Conservation (phyloP, 73 alveolate genomes). For the Urostyla sp. region DNA sequence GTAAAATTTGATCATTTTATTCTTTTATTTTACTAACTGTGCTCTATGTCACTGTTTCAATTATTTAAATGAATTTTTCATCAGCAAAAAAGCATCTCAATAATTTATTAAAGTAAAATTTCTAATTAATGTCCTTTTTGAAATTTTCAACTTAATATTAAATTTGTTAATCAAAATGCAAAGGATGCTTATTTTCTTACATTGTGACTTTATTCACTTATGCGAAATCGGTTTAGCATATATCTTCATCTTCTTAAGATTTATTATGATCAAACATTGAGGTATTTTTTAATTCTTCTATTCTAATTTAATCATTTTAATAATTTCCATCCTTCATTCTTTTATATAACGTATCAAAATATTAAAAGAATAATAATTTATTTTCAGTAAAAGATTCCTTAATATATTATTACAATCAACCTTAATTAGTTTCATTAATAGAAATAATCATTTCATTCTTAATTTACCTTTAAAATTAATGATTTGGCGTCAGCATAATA, state of each 20-base stretch:
- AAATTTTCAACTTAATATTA: neutral
- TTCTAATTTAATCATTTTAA: neutral
- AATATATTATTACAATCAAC: neutral
- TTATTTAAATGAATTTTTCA: neutral
- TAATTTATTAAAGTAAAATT: neutral
- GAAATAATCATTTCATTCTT: too few relatives aligned
- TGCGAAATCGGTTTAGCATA: neutral
- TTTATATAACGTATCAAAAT: conserved; percentile 6
- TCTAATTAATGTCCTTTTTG: neutral
- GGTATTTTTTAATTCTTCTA: neutral
- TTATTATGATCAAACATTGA: neutral
- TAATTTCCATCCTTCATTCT: conserved; percentile 15
- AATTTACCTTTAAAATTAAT: too few relatives aligned
- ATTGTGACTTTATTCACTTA: neutral
- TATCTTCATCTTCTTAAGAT: neutral
- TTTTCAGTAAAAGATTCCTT: neutral
- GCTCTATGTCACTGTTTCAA: neutral
- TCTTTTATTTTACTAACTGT: neutral
- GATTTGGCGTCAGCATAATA: too few relatives aligned
- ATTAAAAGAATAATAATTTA: neutral
- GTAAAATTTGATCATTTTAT: neutral
- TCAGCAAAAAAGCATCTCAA: conserved; percentile 3
- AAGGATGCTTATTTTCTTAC: neutral
- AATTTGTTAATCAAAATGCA: neutral
- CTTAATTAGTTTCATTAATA: neutral